Base-by-base conservation (phyloP, 169 alveolate species). In the Cryptosporidium ryanae region DNA sequence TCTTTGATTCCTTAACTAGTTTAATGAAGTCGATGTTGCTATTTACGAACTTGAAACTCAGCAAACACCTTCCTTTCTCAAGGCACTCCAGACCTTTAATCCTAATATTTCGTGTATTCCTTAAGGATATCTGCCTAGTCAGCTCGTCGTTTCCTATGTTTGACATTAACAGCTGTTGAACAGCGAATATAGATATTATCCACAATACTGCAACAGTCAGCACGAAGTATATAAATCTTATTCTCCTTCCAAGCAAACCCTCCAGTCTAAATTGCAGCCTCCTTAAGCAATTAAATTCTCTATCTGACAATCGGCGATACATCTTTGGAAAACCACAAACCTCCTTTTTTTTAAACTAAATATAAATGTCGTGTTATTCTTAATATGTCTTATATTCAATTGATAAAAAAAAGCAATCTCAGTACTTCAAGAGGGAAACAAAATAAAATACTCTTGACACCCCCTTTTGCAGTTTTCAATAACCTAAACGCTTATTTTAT, bases 101-200 rank as follows among this genome's bases (percentile, higher is more conserved):
- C 8, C 44, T 1, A 0, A 2, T 66, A 18, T 52, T 21, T 13
- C 43, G 18, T 6, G 55, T 15, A 2, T 65, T 64, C 17, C 83
- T 48, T 50, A 68, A 52, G 0, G 52, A 18, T 64, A 25, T 7
- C 0, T 61, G 48, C 10, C 8, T 25, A 6, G 15, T 18, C 23
- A 52, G 25, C 59, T 18, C 10, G 29, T 66, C 1, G n/a, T 46
- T 52, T 29, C 82, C 82, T 12, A 23, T 3, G 43, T 21, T 68
- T 32, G 83, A 29, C 12, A 52, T 48, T 4, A 68, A 18, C 32
- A 68, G 15, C 34, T 68, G 83, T n/a, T 68, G 83, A 2, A 68
- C 83, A 15, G 55, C 2, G n/a, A 49, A 23, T 17, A 68, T 32
- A 31, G 83, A 68, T 8, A 68, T 13, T 31, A 18, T 49, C 83